Base-by-base conservation (phyloP, 805 yeast species). In the Wickerhamiella domercqiae region DNA sequence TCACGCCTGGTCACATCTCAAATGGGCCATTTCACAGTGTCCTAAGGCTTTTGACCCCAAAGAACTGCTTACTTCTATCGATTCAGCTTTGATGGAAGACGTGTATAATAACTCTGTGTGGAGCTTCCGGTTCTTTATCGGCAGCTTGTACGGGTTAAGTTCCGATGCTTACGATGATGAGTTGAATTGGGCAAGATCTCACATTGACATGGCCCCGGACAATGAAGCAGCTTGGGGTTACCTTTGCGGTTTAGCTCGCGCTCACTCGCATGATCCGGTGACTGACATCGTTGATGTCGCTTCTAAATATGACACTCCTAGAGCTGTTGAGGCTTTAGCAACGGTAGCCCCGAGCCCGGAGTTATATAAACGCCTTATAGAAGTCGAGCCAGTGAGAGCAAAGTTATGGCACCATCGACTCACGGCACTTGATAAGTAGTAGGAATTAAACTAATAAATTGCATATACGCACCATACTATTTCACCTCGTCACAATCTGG, bases 1-100 rank as follows among this genome's bases (percentile, higher is more conserved):
- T 56, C 98, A 90, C 50, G 95, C 86, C 4, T 90, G 98, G 97
- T 71, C 94, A 1, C 82, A 84, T 49, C 61, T 87, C 37, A 78
- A 79, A 48, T 86, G 96, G 96, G 59, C 81, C 17, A 76, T 78
- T 7, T 62, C 66, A 26, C 63, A 62, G 46, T 38, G 30, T 9
- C n/a, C 35, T 2, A 19, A 28, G 7, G 42, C 44, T 7, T 38
- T 40, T 22, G 39, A 37, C 20, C 24, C 37, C 7, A 34, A 36
- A 7, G 49, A 52, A 0, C 53, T 83, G 51, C 44, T 74, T 13
- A 51, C 50, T 4, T 78, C 70, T 51, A 66, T 71, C 0, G 62
- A 67, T 3, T 39, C 44, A 17, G 58, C 70, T 48, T 55, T 87
- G 3, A 55, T 56, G 2, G 50, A 60, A 6, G 98, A 90, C 55